Evolutionary conservation across 164 flowering plant genomes (phyloP).

Genomic region (grape (Vitis vinifera)): ASM3070453v1 NC_081819.1:19080001-19080500

Average conservation of each 20-base stretch:
- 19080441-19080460: slow-evolving; percentile 46
- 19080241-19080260: slow-evolving; percentile 11
- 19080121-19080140: slow-evolving; percentile 8
- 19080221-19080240: not conserved
- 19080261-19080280: not conserved
- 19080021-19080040: not conserved
- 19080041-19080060: not conserved
- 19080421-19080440: not conserved
- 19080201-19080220: not conserved
- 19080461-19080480: slow-evolving; percentile 45
- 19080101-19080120: not conserved
- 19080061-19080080: not conserved
- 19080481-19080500: slow-evolving; percentile 5
- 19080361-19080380: slow-evolving; percentile 10
- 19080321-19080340: slow-evolving; percentile 59
- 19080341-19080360: slow-evolving; percentile 54
- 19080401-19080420: slow-evolving; percentile 5
- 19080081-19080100: not conserved
- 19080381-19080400: not conserved
- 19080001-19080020: not conserved
- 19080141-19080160: not conserved
- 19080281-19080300: slow-evolving; percentile 37
- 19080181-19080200: not conserved
- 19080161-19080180: not conserved
- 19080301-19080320: slow-evolving; percentile 20